A percentile compares a stretch with the other conserved stretches of the same genome.
Conservation (phyloP, 192 early-diverging fungal species). For the Piromyces finnis region DNA sequence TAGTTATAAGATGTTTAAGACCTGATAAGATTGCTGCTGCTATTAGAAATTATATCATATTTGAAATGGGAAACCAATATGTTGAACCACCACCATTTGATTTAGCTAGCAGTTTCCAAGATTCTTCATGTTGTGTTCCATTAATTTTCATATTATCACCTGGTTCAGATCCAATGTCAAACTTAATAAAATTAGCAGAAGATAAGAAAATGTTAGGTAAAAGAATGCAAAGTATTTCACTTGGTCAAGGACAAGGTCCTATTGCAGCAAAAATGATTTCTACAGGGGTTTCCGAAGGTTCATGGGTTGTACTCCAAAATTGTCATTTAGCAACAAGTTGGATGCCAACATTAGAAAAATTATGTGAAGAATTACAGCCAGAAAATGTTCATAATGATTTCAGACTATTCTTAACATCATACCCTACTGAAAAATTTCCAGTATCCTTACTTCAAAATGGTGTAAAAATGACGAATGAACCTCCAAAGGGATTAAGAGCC, state of each 20-base stretch:
- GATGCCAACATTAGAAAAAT: slow-evolving; percentile 39
- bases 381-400: slow-evolving; percentile 33
- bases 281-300: slow-evolving; percentile 20
- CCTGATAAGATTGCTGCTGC: slow-evolving; percentile 35
- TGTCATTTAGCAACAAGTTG: slow-evolving; percentile 44
- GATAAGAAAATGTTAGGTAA: slow-evolving; percentile 31
- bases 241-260: slow-evolving; percentile 44
- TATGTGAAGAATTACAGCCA: slow-evolving; percentile 32
- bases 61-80: slow-evolving; percentile 31
- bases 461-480: slow-evolving; percentile 46
- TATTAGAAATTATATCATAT: slow-evolving; percentile 25
- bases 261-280: slow-evolving; percentile 37
- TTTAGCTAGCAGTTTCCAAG: slow-evolving; percentile 31
- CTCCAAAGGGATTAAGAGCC: slow-evolving; percentile 27
- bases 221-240: slow-evolving; percentile 27
- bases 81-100: slow-evolving; percentile 44
- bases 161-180: slow-evolving; percentile 39
- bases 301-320: slow-evolving; percentile 41
- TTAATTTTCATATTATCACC: slow-evolving; percentile 40
- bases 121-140: slow-evolving; percentile 25
- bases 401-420: slow-evolving; percentile 31
- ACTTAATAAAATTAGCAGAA: slow-evolving; percentile 29
- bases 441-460: slow-evolving; percentile 39
- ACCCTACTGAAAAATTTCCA: slow-evolving; percentile 38
- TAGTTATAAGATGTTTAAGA: slow-evolving; percentile 24